Evolutionary conservation across 2,329 filamentous ascomycete species (phyloP).

Genomic region (Sphaceloma murrayae): DNA sequence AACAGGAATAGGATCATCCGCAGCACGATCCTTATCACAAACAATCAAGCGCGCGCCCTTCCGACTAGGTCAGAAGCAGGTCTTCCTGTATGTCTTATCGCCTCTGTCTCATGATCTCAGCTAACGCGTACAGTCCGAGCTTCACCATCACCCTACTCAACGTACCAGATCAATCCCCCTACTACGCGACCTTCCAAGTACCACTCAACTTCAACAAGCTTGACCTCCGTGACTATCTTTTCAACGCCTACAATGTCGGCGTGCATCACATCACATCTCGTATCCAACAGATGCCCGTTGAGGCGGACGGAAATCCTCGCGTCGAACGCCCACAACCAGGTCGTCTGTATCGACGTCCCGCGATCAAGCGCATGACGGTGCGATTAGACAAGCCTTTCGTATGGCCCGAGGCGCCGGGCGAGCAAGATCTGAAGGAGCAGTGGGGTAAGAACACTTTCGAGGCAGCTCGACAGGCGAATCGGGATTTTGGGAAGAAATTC

Average conservation of each 20-base stretch:
- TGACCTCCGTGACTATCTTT: slow-evolving; percentile 90
- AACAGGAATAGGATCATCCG: slow-evolving; percentile 4
- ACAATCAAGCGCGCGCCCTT: slow-evolving; percentile 23
- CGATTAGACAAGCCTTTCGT: slow-evolving; percentile 81
- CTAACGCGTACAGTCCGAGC: slow-evolving; percentile 52
- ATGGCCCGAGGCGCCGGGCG: slow-evolving; percentile 64
- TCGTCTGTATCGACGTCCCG: slow-evolving; percentile 56
- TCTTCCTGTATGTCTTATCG: slow-evolving; percentile 28
- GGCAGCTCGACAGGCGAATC: slow-evolving; percentile 29
- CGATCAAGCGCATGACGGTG: slow-evolving; percentile 88
- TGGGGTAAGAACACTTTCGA: slow-evolving; percentile 26
- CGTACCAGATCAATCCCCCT: slow-evolving; percentile 60
- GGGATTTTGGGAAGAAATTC: slow-evolving; percentile 30
- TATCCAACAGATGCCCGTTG: slow-evolving; percentile 59
- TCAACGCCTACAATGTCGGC: slow-evolving; percentile 70
- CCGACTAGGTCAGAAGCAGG: slow-evolving; percentile 28
- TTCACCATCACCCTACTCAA: slow-evolving; percentile 72
- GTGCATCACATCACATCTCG: slow-evolving; percentile 66
- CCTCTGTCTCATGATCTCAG: not conserved
- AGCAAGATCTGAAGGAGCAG: slow-evolving; percentile 46
- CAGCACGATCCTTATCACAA: slow-evolving; percentile 1
- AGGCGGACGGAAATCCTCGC: slow-evolving; percentile 38
- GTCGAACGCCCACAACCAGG: slow-evolving; percentile 33
- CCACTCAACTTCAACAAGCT: slow-evolving; percentile 92
- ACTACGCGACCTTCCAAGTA: slow-evolving; percentile 81